Evolutionary conservation across 2,329 filamentous ascomycete genomes (phyloP), one percentile per base, ranked within the genome.

Genomic region (Pseudogymnoascus sp.): DNA sequence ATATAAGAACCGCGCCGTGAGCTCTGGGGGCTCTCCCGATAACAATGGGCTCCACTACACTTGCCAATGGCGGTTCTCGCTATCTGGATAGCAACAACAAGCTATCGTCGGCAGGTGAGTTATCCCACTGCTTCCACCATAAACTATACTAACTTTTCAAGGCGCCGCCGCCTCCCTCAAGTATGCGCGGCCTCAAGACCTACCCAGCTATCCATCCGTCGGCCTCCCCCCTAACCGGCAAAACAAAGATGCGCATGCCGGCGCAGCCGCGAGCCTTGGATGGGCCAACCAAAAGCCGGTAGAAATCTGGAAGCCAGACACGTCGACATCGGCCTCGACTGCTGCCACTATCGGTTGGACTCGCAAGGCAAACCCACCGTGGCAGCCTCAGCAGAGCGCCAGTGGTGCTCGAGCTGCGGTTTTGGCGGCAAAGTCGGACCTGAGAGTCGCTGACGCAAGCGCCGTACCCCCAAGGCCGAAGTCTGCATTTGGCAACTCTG

Each of bases 341-440:
- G 85, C 85, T 35, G 84, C 85, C 1, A 70, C 81, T 61, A 73
- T 81, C 33, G 84, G 82, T 21, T 82, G 84, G 67, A 81, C 86
- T 69, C 85, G 85, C 68, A 82, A 83, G 70, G 68, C 69, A 67
- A 64, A 69, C 15, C 70, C 87, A 2, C 63, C 80, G 6, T 87
- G 85, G 84, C 80, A 88, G 65, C 84, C 86, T 7, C 78, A 85
- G 63, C 76, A 81, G 61, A 88, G 83, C 69, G 77, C 83, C 10
- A 83, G 86, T 59, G 88, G 88, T 36, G 86, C 88, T 59, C 90
- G 88, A 71, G 90, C 91, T 58, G 91, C 91, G 3, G 71, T 90
- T 8, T 76, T 89, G 27, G 89, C 90, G 70, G 81, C 73, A 65
- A 79, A 74, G 68, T 69, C 71, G 27, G 64, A 65, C 6, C 12